Evolutionary conservation across 208 protist species (phyloP), one percentile per base, ranked within the genome.

Genomic region (Leishmania arabica): DNA sequence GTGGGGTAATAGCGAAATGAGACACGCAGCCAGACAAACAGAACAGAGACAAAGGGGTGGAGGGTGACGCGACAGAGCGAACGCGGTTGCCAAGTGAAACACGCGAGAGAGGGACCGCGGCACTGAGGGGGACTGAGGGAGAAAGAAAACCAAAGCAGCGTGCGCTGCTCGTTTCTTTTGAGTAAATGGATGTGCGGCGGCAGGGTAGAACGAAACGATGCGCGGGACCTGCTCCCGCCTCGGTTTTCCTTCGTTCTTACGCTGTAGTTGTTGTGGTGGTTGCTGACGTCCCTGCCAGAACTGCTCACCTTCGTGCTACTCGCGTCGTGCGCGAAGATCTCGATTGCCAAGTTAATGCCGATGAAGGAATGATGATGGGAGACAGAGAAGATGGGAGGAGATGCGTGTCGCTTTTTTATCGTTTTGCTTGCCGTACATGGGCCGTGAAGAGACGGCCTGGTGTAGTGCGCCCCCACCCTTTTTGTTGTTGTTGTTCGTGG

Each of bases 1-100:
- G 69, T 53, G 27, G 37, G 24, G 27, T 7, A 13, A 73, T 73
- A 54, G 8, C 31, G 72, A 76, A 42, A 76, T 76, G 72, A 62
- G 51, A 64, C n/a, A 62, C 19, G 24, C 51, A 76, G 70, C 21
- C 49, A 75, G n/a, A n/a, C 15, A 31, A n/a, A 66, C 9, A 34
- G 62, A 69, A 69, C 17, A 47, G 47, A 40, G 51, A 75, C 13
- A 62, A 34, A 37, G 51, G 27, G 21, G 69, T 73, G 13, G 69
- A 54, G 69, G n/a, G 45, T 19, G 7, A 8, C 4, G 69, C 31
- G 45, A 17, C 69, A 73, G 27, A 54, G 9, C 5, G 27, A 51
- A 19, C 13, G 69, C 11, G n/a, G 27, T 73, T 34, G 24, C 69
- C 21, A 37, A 54, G 27, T 51, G 27, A 24, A 27, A 77, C 56